A percentile compares a stretch with the other conserved stretches of the same genome.
Conservation (phyloP, 73 alveolate genomes). For the Halteria grandinella region DNA sequence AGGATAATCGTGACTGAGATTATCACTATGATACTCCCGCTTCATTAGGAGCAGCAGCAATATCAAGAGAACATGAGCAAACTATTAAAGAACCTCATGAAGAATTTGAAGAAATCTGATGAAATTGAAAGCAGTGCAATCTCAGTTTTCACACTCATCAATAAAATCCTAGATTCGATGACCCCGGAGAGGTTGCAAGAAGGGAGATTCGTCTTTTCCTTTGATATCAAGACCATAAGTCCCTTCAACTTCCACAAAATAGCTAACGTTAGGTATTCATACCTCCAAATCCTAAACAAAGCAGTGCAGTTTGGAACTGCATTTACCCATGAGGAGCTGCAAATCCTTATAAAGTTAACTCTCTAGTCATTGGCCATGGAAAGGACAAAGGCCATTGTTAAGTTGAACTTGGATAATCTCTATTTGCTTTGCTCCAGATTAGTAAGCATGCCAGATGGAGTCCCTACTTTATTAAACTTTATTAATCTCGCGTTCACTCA, state of each 20-base stretch:
- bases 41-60: not conserved
- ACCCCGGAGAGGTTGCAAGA: too few relatives aligned
- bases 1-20: constrained; percentile 58
- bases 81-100: not conserved
- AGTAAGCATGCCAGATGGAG: not conserved
- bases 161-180: not conserved
- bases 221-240: constrained; percentile 22
- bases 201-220: not conserved
- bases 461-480: not conserved
- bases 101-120: constrained; percentile 43
- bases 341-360: not conserved
- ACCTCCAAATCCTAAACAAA: not conserved
- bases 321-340: constrained; percentile 1
- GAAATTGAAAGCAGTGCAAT: constrained; percentile 68
- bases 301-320: not conserved
- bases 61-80: not conserved
- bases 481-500: not conserved
- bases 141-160: constrained; percentile 35
- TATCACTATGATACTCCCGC: constrained; percentile 28
- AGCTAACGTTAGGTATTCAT: constrained; percentile 31
- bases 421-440: too few relatives aligned
- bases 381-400: not conserved
- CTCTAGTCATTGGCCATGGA: constrained; percentile 42
- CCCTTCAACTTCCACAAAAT: constrained; percentile 55
- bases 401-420: not conserved